Evolutionary conservation across 371 early-diverging fungal species (phyloP).

Genomic region (Mucor indicus): DNA sequence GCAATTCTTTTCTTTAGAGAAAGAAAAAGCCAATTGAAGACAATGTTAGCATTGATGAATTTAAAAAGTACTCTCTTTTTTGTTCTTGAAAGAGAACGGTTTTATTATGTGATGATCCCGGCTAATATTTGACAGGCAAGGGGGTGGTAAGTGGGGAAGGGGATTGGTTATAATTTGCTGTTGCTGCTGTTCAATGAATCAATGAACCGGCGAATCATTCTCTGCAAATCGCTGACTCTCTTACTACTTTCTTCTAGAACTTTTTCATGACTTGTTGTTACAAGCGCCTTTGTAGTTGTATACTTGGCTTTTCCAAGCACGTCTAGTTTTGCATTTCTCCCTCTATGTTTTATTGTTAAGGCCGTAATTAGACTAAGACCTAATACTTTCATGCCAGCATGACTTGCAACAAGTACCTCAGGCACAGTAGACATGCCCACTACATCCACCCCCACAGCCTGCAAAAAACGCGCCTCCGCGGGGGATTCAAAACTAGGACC

Average conservation of each 20-base stretch:
- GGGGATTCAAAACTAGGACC: constrained; percentile 92
- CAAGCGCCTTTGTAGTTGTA: constrained; percentile 67
- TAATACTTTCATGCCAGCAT: constrained; percentile 85
- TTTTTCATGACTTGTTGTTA: constrained; percentile 91
- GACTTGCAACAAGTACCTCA: constrained; percentile 89
- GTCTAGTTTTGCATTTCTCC: constrained; percentile 61
- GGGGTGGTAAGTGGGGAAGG: too few relatives aligned
- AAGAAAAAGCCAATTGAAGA: too few relatives aligned
- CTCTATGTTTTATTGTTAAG: constrained; percentile 66
- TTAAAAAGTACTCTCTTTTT: too few relatives aligned
- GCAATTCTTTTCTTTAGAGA: too few relatives aligned
- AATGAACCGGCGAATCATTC: constrained; percentile 66
- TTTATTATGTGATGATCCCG: too few relatives aligned
- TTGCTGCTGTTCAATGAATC: constrained; percentile 32
- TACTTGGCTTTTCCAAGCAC: constrained; percentile 55
- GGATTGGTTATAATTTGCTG: too few relatives aligned
- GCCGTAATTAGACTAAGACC: constrained; percentile 88
- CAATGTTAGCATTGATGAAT: too few relatives aligned
- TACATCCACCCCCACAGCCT: constrained; percentile 77
- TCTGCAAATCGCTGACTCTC: constrained; percentile 76
- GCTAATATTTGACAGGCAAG: too few relatives aligned
- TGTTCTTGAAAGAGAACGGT: too few relatives aligned
- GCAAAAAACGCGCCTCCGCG: constrained; percentile 83
- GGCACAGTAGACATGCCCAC: constrained; percentile 98
- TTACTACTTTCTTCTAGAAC: constrained; percentile 76